A percentile compares a stretch with the other conserved stretches of the same genome.
Conservation (phyloP, 371 early-diverging fungal genomes). For the Paraphysoderma sedebokerense region DNA sequence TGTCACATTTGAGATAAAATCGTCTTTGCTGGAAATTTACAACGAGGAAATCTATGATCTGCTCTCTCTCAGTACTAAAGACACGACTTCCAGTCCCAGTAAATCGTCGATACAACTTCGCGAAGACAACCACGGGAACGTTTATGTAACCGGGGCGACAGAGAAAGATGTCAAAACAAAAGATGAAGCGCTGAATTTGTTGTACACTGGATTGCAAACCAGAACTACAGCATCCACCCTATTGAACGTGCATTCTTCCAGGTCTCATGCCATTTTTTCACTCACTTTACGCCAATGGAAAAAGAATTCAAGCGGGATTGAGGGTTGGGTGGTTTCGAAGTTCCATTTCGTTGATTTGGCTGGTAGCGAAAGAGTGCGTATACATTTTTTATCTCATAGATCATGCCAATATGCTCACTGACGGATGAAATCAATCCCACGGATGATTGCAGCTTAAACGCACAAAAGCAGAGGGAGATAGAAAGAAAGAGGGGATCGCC, state of each 20-base stretch:
- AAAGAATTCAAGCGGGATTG: conserved; percentile 12
- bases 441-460: conserved; percentile 48
- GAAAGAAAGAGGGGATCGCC: conserved; percentile 91
- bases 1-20: conserved; percentile 63
- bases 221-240: conserved; percentile 88
- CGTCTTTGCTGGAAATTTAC: conserved; percentile 95
- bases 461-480: conserved; percentile 85
- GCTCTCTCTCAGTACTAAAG: conserved; percentile 9
- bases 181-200: conserved; percentile 17
- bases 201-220: conserved; percentile 58
- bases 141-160: conserved; percentile 75
- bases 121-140: conserved; percentile 80
- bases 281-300: conserved; percentile 63
- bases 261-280: conserved; percentile 98
- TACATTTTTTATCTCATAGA: not conserved
- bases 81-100: not conserved
- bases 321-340: conserved; percentile 54
- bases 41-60: conserved; percentile 94
- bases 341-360: conserved; percentile 99
- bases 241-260: conserved; percentile 90
- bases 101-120: conserved; percentile 47
- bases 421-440: not conserved
- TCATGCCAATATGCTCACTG: not conserved
- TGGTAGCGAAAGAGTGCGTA: conserved; percentile 82
- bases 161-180: conserved; percentile 51